Base-by-base conservation (phyloP, 495 filamentous ascomycete genomes). In the Penicillium herquei region DNA sequence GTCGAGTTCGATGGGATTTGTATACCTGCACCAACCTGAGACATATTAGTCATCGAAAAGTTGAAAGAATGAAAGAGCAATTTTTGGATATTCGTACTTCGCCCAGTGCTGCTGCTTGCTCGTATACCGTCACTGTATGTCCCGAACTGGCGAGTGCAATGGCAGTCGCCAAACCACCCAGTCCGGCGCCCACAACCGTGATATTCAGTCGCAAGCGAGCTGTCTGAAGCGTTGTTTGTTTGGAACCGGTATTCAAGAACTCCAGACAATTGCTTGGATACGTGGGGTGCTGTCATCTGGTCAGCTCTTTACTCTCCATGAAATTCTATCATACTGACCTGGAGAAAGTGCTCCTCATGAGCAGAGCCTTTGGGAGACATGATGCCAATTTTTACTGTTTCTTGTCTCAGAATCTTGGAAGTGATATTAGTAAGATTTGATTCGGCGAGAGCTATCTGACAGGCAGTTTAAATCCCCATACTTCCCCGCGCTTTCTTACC, bases 1-100 rank as follows among this genome's bases (percentile, higher is more conserved):
- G 73, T 68, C 8, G 76, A 74, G 51, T 85, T 85, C 2, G 83
- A 76, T 8, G 80, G 77, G 33, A 84, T 74, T 55, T 85, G 82
- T 50, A 84, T 84, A 14, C 83, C 83, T 1, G 81, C 83, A 14
- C 8, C 1, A 26, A 26, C 21, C 21, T 26, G 21, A 2, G 21
- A 26, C 21, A 4, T 4, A 4, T 26, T 26, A 26, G 21, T 26
- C 21, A 26, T 26, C n/a, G n/a, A n/a, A n/a, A n/a, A n/a, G n/a
- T n/a, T n/a, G n/a, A n/a, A n/a, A n/a, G 21, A 26, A 26, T 1
- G 21, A 26, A 26, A 26, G 4, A 26, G 21, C 1, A 26, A 4
- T 26, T 26, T 1, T 26, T 26, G 21, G 21, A 26, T 2, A 26
- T 26, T 26, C 21, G 21, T 53, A 64, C 61, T 39, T 64, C 79